Base-by-base conservation (phyloP, 768 basidiomycete species). In the Boletus speciosus region DNA sequence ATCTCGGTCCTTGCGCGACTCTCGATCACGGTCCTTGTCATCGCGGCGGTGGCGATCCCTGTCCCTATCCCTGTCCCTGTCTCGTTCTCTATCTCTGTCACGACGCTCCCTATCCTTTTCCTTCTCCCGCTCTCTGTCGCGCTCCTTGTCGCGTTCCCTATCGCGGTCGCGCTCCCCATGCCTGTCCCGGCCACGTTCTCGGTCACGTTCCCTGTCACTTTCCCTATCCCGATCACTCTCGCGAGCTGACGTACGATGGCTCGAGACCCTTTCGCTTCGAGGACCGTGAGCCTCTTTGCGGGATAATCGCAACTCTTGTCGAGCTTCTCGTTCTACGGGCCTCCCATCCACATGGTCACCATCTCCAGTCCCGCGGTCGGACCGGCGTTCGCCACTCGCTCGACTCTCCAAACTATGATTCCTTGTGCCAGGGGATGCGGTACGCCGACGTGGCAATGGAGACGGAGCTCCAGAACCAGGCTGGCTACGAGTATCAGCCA, bases 401-500 rank as follows among this genome's bases (percentile, higher is more conserved):
- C 88, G 83, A 60, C 89, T 90, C 55, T 91, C 89, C 39, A 74
- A 70, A 61, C 89, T 91, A 39, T 79, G 76, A 52, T 86, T 84
- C 47, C 89, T 76, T 11, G 88, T 85, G 1, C 76, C 62, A 15
- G 89, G 89, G 4, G 89, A 88, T 5, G 78, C 73, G 4, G 87
- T 84, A 40, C 88, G 83, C 29, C 76, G 77, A 35, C 81, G 81
- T 43, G 85, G 66, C 19, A 71, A 54, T 21, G 77, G 83, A 5
- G 87, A 83, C 23, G 80, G 78, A 14, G 76, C 77, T 42, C 73
- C 73, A 53, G 79, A 81, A n/a, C 76, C 78, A 61, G 74, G 76
- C 48, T 78, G 79, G 58, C 71, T 72, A 19, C 81, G 79, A 14
- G 68, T 61, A 47, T 79, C 78, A 15, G 61, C 61, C 6, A 59